Percentiles rank a stretch among this genome's conserved stretches.
phyloP scores from a whole-genome alignment of 225 moss, liverwort and hornwort genomes.

The Polytrichum formosum region DNA sequence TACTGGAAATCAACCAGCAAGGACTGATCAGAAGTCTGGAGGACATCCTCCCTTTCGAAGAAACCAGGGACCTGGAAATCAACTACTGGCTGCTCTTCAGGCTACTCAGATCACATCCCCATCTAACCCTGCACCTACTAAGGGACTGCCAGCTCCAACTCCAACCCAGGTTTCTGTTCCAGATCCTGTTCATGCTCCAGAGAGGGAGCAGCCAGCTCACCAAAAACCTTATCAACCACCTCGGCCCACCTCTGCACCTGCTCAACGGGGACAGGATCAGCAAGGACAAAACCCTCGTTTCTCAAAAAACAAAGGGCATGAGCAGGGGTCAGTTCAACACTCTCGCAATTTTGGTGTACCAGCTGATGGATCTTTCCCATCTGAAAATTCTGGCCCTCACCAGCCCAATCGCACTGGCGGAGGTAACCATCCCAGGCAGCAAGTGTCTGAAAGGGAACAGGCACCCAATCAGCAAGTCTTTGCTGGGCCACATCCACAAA shows the following conservation, averaged over 20 bases:
- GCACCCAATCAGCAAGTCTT: constrained; percentile 19
- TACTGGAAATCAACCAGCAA: constrained; percentile 34
- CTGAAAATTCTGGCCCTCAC: constrained; percentile 31
- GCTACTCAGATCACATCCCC: not conserved
- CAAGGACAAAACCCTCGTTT: constrained; percentile 23
- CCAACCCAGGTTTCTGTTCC: not conserved
- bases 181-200: constrained; percentile 18
- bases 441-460: constrained; percentile 43
- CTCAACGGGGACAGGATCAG: constrained; percentile 35
- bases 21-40: constrained; percentile 48
- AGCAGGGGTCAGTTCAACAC: constrained; percentile 26
- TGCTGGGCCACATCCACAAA: constrained; percentile 29
- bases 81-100: not conserved
- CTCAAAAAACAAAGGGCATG: constrained; percentile 31
- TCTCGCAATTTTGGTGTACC: constrained; percentile 25
- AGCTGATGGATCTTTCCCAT: constrained; percentile 19
- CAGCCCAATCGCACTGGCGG: constrained; percentile 37
- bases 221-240: constrained; percentile 59
- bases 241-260: constrained; percentile 33
- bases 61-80: constrained; percentile 33
- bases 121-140: not conserved
- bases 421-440: constrained; percentile 40
- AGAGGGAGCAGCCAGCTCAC: constrained; percentile 41
- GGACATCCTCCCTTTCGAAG: constrained; percentile 51
- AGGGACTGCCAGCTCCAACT: not conserved